Percentiles rank a stretch among this genome's conserved stretches.
Conservation (phyloP, 2,329 filamentous ascomycete genomes). For the Rutstroemia sp. region DNA sequence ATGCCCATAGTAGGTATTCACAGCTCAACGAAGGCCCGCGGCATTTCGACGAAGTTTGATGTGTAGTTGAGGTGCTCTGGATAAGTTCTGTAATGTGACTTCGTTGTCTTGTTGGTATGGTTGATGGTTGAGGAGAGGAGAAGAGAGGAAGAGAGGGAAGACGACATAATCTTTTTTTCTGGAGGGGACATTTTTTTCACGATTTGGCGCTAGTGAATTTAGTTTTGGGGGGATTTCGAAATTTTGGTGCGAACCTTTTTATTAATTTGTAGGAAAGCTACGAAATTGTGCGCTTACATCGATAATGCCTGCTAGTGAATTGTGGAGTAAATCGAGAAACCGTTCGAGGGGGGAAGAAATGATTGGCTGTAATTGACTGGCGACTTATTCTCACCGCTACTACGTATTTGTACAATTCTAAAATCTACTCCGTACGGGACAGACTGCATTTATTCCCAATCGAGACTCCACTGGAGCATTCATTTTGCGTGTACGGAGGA, state of each 20-base stretch:
- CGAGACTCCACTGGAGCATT: too few relatives aligned
- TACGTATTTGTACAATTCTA: neutral
- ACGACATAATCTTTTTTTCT: constrained; percentile 17
- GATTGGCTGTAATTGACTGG: neutral
- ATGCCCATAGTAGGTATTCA: constrained; percentile 80
- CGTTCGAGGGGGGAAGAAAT: neutral
- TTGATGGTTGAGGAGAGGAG: constrained; percentile 18
- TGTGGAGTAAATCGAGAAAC: neutral
- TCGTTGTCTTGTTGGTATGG: constrained; percentile 50
- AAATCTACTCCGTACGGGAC: too few relatives aligned
- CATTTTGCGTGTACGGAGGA: too few relatives aligned
- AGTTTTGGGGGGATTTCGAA: neutral
- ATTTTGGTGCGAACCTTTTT: neutral
- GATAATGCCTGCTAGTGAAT: neutral
- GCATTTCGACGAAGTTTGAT: constrained; percentile 65
- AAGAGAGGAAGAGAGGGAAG: constrained; percentile 15
- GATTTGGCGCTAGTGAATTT: neutral
- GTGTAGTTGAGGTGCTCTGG: constrained; percentile 23
- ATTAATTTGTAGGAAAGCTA: neutral
- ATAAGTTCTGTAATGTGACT: constrained; percentile 45
- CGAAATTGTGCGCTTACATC: too few relatives aligned
- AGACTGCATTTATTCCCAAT: too few relatives aligned
- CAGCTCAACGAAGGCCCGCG: constrained; percentile 80
- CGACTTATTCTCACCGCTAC: neutral
- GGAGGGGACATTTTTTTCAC: constrained; percentile 3